A percentile compares a stretch with the other conserved stretches of the same genome.
Evolutionary conservation across 2,329 filamentous ascomycete species (phyloP).

Genomic region (Verticillium longisporum): DNA sequence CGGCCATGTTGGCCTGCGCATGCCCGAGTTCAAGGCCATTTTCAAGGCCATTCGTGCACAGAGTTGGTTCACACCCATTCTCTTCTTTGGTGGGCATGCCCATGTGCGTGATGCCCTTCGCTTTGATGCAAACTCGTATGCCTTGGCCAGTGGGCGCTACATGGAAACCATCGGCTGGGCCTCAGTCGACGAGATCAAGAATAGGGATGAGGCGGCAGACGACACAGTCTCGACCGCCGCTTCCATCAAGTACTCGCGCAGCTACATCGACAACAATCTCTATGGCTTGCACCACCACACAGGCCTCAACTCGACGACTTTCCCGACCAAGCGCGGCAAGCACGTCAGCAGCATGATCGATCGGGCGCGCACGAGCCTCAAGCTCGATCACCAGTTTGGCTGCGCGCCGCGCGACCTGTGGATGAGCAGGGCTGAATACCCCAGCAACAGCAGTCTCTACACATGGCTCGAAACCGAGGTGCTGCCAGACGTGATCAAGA

Average conservation of each 20-base stretch:
- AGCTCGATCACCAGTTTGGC: conserved; percentile 70
- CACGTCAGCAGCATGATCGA: conserved; percentile 66
- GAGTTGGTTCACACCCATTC: conserved; percentile 78
- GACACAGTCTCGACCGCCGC: conserved; percentile 21
- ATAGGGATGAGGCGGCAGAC: conserved; percentile 17
- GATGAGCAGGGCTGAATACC: conserved; percentile 74
- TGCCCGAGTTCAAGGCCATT: conserved; percentile 70
- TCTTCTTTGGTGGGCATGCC: conserved; percentile 85
- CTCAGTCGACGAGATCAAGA: conserved; percentile 64
- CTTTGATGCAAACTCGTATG: conserved; percentile 73
- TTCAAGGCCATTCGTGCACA: conserved; percentile 70
- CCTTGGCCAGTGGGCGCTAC: conserved; percentile 81
- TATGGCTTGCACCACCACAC: conserved; percentile 79
- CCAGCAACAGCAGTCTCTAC: conserved; percentile 68
- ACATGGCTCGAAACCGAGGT: conserved; percentile 72
- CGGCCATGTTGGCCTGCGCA: conserved; percentile 79
- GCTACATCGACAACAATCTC: conserved; percentile 93
- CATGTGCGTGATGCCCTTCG: conserved; percentile 80
- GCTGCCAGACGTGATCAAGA: conserved; percentile 59
- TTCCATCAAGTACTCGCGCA: conserved; percentile 58
- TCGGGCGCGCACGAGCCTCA: conserved; percentile 60
- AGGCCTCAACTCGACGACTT: conserved; percentile 61
- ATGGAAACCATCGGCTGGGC: conserved; percentile 94
- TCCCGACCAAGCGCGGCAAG: conserved; percentile 67
- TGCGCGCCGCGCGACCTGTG: conserved; percentile 77